Evolutionary conservation across 305 asterid genomes (phyloP), one percentile per base, ranked within the genome.

Genomic region (Vinca major): DNA sequence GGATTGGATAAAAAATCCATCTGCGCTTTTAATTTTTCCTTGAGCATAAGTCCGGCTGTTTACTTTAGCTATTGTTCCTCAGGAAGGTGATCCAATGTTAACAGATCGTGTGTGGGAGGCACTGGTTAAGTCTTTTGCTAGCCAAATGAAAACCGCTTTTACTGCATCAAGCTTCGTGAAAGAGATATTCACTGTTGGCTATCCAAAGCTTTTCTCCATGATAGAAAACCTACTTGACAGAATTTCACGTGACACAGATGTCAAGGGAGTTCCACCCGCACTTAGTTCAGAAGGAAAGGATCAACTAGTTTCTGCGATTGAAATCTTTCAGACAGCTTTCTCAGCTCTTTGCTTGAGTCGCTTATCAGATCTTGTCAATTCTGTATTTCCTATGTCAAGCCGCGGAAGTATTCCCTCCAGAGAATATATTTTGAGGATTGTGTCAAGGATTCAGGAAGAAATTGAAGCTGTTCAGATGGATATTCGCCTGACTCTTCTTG

Each of bases 101-200:
- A 90, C 97, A 4, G 96, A 87, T 74, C 91, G 96, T 72, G 87
- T 90, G 71, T 90, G 96, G 97, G 96, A 90, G 73, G 96, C 92
- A 65, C 66, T 93, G 63, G 89, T 88, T 26, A 93, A 87, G 78
- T 87, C 96, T 54, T 93, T 93, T 88, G 89, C 95, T 45, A 86
- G 80, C 83, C 99, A 93, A 81, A 87, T 93, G 95, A 90, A 90
- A 83, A 87, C 97, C 60, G 86, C 78, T 77, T 90, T 87, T 85
- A 89, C 94, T n/a, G 88, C 99, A 70, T 93, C 97, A 53, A 90
- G 95, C 82, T 93, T 93, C 74, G 92, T 93, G 75, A 93, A 93
- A 79, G 96, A 90, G 75, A 89, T 83, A 77, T 93, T 93, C 69
- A 91, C 97, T 20, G 74, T 78, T 61, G 99, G 99, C 66, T 93